These are phyloP conservation scores for Starmerella davenportii DNA, from an alignment of 805 yeast species.

Conservation along the genomic window DNA sequence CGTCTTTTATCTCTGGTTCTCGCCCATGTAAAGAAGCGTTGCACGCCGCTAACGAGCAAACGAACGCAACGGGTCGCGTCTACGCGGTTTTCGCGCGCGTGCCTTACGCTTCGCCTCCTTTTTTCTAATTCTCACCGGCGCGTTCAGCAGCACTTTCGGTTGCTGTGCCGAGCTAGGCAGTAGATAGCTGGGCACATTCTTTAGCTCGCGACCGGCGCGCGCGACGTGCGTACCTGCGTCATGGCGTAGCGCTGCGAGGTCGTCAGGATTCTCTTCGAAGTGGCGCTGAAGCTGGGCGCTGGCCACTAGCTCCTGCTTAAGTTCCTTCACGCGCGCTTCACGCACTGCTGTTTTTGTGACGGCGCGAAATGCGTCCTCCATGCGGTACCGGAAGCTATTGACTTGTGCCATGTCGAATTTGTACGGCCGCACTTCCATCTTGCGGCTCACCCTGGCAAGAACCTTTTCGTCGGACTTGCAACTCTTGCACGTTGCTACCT, in stretches of 20 bases:
- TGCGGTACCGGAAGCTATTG: conserved; percentile 88
- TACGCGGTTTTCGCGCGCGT: conserved; percentile 4
- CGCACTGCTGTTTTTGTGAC: conserved; percentile 77
- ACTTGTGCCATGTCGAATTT: conserved; percentile 82
- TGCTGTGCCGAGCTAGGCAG: conserved; percentile 41
- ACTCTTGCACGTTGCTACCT: conserved; percentile 48
- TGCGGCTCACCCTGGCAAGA: conserved; percentile 52
- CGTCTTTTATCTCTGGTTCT: too few species aligned
- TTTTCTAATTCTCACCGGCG: conserved; percentile 6
- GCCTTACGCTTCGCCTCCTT: conserved; percentile 3
- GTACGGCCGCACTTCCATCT: conserved; percentile 66
- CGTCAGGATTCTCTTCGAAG: conserved; percentile 95
- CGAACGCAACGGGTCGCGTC: conserved; percentile 14
- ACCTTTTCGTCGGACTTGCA: conserved; percentile 79
- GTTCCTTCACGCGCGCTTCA: conserved; percentile 82
- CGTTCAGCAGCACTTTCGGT: conserved; percentile 13
- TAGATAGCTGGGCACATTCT: conserved; percentile 80
- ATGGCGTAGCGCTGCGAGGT: conserved; percentile 71
- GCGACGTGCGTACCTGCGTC: conserved; percentile 76
- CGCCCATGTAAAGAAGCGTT: too few species aligned
- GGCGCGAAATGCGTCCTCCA: conserved; percentile 92
- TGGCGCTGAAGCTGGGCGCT: conserved; percentile 84
- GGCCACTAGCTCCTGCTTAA: conserved; percentile 68
- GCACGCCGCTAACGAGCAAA: too few species aligned
- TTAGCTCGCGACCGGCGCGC: conserved; percentile 67